Conservation (phyloP, 2,329 filamentous ascomycete species). For the Ophiostoma sp. region DNA sequence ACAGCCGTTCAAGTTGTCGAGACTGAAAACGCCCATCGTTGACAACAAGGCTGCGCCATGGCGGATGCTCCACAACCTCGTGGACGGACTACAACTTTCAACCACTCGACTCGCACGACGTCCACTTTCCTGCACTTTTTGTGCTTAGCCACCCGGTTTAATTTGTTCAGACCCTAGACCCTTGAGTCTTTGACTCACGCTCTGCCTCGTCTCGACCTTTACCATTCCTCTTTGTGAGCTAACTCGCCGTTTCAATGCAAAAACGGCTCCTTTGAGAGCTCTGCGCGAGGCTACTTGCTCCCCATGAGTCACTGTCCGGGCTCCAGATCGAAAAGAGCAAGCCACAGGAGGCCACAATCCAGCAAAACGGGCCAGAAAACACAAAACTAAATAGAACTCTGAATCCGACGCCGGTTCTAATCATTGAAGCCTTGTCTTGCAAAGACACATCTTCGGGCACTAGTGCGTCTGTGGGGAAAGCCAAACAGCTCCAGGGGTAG, state of each 20-base stretch:
- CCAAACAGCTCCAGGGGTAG: not conserved
- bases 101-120: not conserved
- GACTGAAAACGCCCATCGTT: not conserved
- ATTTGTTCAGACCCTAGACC: not conserved
- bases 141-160: conserved; percentile 3
- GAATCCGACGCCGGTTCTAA: conserved; percentile 3
- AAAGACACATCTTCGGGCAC: conserved; percentile 14
- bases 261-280: not conserved
- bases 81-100: not conserved
- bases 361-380: not conserved
- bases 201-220: not conserved
- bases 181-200: conserved; percentile 12
- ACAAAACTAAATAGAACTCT: not conserved
- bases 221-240: not conserved
- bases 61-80: conserved; percentile 8
- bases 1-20: too few relatives aligned
- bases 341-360: not conserved
- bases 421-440: not conserved
- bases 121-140: not conserved
- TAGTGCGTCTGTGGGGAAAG: conserved; percentile 4
- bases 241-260: not conserved
- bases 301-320: conserved; percentile 24
- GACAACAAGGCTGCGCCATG: conserved; percentile 14
- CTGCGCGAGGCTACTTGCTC: not conserved
- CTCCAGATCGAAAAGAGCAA: not conserved